Evolutionary conservation across 1,284 basidiomycete species (phyloP).

Genomic region (Marasmius sp.): DNA sequence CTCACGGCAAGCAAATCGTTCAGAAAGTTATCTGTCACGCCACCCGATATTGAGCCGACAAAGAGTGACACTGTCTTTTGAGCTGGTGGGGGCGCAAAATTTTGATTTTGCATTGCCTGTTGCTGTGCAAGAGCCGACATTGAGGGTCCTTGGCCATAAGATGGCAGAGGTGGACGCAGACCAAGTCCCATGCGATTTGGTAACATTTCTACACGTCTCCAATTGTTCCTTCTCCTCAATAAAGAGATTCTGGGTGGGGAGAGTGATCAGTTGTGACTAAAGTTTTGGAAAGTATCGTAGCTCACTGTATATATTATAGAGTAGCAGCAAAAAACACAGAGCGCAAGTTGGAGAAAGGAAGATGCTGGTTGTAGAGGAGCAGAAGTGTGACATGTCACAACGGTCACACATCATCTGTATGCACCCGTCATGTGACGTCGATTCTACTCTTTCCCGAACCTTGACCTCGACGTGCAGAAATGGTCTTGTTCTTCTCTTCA

Average conservation of each 20-base stretch:
- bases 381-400: background rate
- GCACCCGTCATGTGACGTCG: background rate
- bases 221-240: no score
- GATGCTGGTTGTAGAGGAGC: background rate
- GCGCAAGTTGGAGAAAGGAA: background rate
- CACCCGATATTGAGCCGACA: conserved; percentile 93
- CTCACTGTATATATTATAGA: background rate
- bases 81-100: conserved; percentile 58
- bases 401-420: background rate
- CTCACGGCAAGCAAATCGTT: conserved; percentile 77
- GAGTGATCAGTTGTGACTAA: background rate
- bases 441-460: background rate
- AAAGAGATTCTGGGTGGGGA: background rate
- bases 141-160: conserved; percentile 84
- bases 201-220: conserved; percentile 11
- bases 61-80: conserved; percentile 74
- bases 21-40: conserved; percentile 81
- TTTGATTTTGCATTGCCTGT: conserved; percentile 48
- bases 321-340: background rate
- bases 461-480: conserved; percentile 20
- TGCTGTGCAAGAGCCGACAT: conserved; percentile 84
- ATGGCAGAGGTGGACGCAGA: conserved; percentile 79
- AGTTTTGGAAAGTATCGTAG: background rate
- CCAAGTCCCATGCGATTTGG: conserved; percentile 81
- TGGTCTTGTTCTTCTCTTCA: conserved; percentile 76